phyloP scores from a whole-genome alignment of 805 yeast species.

The Wickerhamiella kurtzmanii region DNA sequence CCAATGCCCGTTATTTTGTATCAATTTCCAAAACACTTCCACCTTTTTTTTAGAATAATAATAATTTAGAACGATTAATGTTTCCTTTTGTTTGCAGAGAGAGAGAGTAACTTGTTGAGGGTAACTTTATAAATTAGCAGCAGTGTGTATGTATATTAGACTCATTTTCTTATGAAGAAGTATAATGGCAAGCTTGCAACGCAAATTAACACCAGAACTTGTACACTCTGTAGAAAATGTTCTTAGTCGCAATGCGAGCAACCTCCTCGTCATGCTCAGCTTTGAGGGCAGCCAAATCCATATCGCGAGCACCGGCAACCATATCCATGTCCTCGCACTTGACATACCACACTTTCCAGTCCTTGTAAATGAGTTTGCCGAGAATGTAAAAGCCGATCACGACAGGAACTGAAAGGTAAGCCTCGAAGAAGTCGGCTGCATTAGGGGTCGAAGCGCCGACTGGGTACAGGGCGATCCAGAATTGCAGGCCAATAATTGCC shows the following conservation, averaged over 20 bases:
- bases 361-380: slow-evolving; percentile 36
- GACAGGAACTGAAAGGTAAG: slow-evolving; percentile 37
- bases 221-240: slow-evolving; percentile 38
- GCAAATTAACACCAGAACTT: slow-evolving; percentile 34
- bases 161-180: too few species aligned
- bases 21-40: too few species aligned
- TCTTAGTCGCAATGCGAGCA: slow-evolving; percentile 34
- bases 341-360: slow-evolving; percentile 18
- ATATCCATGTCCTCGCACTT: slow-evolving; percentile 41
- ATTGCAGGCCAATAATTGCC: slow-evolving; percentile 46
- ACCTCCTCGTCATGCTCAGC: slow-evolving; percentile 48
- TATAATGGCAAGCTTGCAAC: too few species aligned
- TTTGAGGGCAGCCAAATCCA: slow-evolving; percentile 31
- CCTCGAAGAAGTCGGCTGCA: slow-evolving; percentile 35
- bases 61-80: too few species aligned
- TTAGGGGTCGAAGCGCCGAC: slow-evolving; percentile 25
- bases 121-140: too few species aligned
- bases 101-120: too few species aligned
- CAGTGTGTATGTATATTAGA: too few species aligned
- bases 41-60: too few species aligned
- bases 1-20: too few species aligned
- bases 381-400: slow-evolving; percentile 35
- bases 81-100: too few species aligned
- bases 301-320: slow-evolving; percentile 49
- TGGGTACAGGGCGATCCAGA: slow-evolving; percentile 55